Evolutionary conservation across 352 stramenopile species (phyloP), one percentile per base, ranked within the genome.

Genomic region (Pythium volutum): DNA sequence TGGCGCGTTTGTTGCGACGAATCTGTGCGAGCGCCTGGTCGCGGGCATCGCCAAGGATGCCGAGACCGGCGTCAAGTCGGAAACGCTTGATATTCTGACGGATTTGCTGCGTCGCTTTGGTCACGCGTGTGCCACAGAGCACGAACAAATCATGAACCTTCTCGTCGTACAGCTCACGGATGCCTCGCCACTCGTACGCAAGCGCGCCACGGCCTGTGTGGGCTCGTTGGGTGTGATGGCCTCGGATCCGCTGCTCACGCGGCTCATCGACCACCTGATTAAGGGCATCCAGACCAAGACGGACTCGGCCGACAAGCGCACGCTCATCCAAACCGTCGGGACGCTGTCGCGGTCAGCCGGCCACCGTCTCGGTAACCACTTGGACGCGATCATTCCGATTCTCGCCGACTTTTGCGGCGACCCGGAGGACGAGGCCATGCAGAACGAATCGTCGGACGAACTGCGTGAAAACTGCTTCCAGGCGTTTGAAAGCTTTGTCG

Each of bases 381-480:
- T 99, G 64, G 81, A 97, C 70, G 81, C 87, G 1, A 97, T 99
- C 38, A 86, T 99, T 36, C 95, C 96, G 6, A 97, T 99, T 43
- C 93, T 99, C 63, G 77, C 98, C 14, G 71, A 87, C 51, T 99
- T 98, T 69, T 98, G 94, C 33, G 96, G 97, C 29, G 73, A 96
- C 54, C 79, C 89, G 16, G 91, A 94, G 20, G 90, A 98, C 55
- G 84, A 98, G 57, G 84, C 82, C 7, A 81, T 97, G 66, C 95
- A 99, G 61, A 98, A 88, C 62, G 93, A 98, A 66, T 73, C 84
- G 33, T 89, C 91, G 9, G 97, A 98, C 64, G 97, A 99, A 72
- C 87, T 99, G 27, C 84, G 97, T 36, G 97, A 99, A 73, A 98
- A 97, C 59, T 99, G 97, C 67, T 99, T 99, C 67, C 96, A 98